Evolutionary conservation across 192 early-diverging fungal genomes (phyloP).

Genomic region (Phycomyces blakesleeanus): DNA sequence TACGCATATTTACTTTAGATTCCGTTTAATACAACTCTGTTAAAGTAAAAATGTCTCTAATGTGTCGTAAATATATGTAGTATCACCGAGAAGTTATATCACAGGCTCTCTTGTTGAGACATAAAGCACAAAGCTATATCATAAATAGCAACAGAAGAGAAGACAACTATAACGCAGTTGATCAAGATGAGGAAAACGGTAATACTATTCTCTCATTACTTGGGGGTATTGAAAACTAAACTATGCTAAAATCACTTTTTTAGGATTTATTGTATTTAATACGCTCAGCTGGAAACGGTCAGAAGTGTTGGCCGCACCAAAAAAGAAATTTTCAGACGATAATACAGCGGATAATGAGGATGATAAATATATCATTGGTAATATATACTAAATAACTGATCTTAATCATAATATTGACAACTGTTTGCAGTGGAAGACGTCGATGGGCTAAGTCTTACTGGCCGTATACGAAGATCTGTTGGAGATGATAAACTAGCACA

Average conservation of each 20-base stretch:
- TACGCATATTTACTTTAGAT: background rate
- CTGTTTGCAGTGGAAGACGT: background rate
- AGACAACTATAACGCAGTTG: background rate
- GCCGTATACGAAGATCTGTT: background rate
- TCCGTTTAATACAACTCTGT: too few species aligned
- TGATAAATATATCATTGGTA: slow-evolving; percentile 46
- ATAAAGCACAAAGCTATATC: slow-evolving; percentile 26
- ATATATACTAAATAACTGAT: too few species aligned
- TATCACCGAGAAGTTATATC: slow-evolving; percentile 40
- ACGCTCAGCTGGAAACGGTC: slow-evolving; percentile 66
- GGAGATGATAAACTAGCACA: background rate
- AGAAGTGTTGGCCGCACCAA: slow-evolving; percentile 61
- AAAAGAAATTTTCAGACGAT: slow-evolving; percentile 28
- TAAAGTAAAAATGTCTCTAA: too few species aligned
- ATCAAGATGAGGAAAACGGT: background rate
- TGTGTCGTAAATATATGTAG: too few species aligned
- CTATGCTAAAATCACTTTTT: too few species aligned
- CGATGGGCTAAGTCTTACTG: slow-evolving; percentile 8
- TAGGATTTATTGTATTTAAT: slow-evolving; percentile 48
- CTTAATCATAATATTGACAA: background rate
- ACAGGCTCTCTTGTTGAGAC: slow-evolving; percentile 19
- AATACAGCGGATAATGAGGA: slow-evolving; percentile 26
- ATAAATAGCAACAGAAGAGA: background rate
- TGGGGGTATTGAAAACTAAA: too few species aligned
- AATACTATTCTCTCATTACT: background rate